These are phyloP conservation scores for Sphaerulina musiva DNA, from an alignment of 2,329 filamentous ascomycete species.

Conservation along the genomic window DNA sequence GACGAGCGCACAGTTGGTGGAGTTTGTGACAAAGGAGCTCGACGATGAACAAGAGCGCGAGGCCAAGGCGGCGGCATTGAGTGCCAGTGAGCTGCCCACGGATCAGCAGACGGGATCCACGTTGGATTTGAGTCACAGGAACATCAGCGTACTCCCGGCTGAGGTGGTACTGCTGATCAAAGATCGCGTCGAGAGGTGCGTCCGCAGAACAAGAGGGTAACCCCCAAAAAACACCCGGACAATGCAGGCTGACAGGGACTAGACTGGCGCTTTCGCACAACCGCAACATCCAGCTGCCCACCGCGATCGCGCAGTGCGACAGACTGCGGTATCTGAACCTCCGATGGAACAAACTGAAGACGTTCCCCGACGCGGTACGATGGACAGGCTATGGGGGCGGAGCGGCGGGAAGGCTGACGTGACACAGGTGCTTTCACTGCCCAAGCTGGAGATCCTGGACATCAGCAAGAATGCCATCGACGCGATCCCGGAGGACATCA, in stretches of 20 bases:
- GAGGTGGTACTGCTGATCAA: constrained; percentile 71
- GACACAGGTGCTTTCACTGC: constrained; percentile 71
- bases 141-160: constrained; percentile 63
- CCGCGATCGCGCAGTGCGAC: constrained; percentile 66
- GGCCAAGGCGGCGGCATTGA: constrained; percentile 25
- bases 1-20: constrained; percentile 26
- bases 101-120: constrained; percentile 57
- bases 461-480: constrained; percentile 81
- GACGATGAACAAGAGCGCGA: constrained; percentile 31
- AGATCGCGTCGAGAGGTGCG: constrained; percentile 63
- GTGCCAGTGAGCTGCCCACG: constrained; percentile 23
- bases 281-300: constrained; percentile 61
- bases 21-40: constrained; percentile 30
- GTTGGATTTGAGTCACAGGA: constrained; percentile 69
- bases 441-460: constrained; percentile 85
- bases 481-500: constrained; percentile 69
- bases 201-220: constrained; percentile 1
- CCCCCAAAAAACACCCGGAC: not conserved
- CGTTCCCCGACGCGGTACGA: constrained; percentile 60
- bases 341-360: constrained; percentile 64
- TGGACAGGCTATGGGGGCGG: not conserved
- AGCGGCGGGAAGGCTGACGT: constrained; percentile 4
- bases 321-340: constrained; percentile 75
- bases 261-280: constrained; percentile 80
- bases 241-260: constrained; percentile 23